Evolutionary conservation across 1,284 basidiomycete genomes (phyloP).

Genomic region (Apiotrichum gamsii): DNA sequence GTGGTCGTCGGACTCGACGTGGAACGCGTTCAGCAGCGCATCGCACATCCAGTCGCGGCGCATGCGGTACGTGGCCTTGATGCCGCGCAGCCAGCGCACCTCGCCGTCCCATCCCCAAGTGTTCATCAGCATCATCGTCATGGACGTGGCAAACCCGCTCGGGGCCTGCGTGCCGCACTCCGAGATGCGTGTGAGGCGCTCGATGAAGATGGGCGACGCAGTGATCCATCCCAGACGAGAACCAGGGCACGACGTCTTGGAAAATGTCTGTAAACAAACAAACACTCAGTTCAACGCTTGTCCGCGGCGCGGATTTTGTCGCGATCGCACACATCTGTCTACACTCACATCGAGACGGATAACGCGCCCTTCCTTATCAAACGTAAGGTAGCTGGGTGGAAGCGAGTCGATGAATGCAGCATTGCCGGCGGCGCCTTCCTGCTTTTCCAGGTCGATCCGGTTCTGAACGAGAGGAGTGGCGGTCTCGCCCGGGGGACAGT

Average conservation of each 20-base stretch:
- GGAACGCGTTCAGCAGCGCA: slow-evolving; percentile 43
- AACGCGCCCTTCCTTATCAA: slow-evolving; percentile 43
- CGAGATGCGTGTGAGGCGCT: slow-evolving; percentile 65
- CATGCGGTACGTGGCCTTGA: slow-evolving; percentile 46
- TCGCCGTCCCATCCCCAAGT: slow-evolving; percentile 65
- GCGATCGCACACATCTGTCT: background rate
- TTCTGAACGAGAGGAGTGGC: slow-evolving; percentile 42
- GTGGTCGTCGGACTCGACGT: slow-evolving; percentile 38
- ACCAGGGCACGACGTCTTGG: slow-evolving; percentile 73
- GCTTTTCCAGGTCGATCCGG: slow-evolving; percentile 32
- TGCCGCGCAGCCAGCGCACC: slow-evolving; percentile 65
- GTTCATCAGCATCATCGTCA: slow-evolving; percentile 60
- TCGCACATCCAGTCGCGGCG: slow-evolving; percentile 47
- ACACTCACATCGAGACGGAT: slow-evolving; percentile 47
- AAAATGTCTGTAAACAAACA: slow-evolving; percentile 56
- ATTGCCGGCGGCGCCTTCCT: slow-evolving; percentile 38
- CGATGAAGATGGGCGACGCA: slow-evolving; percentile 51
- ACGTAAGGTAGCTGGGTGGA: slow-evolving; percentile 63
- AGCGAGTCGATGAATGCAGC: slow-evolving; percentile 47
- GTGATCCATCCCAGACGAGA: slow-evolving; percentile 74
- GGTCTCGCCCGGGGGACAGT: slow-evolving; percentile 1
- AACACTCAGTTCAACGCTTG: too few species aligned
- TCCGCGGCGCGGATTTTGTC: too few species aligned
- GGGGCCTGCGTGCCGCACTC: slow-evolving; percentile 68
- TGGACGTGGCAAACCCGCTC: slow-evolving; percentile 59